phyloP scores from a whole-genome alignment of 805 yeast genomes.

The Cyberlindnera euphorbiae region DNA sequence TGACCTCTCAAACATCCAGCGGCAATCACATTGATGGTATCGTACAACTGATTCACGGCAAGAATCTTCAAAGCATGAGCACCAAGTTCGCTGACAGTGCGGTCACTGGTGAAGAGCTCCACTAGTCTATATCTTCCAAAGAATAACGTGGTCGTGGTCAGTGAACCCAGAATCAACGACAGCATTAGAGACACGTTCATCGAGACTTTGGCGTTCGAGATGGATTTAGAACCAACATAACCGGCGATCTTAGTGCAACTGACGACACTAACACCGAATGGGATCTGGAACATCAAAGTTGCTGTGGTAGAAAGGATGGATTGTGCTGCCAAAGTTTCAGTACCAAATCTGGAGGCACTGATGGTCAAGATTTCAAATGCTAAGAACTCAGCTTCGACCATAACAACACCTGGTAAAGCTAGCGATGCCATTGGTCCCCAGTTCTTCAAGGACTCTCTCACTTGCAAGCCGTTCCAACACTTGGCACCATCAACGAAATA shows the following conservation, averaged over 20 bases:
- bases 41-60: constrained; percentile 61
- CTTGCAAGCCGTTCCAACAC: constrained; percentile 65
- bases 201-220: constrained; percentile 40
- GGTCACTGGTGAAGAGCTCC: constrained; percentile 55
- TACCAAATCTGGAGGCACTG: constrained; percentile 50
- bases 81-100: constrained; percentile 47
- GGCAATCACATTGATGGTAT: constrained; percentile 65
- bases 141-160: constrained; percentile 45
- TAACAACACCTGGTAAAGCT: constrained; percentile 68
- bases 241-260: constrained; percentile 69
- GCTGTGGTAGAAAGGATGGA: constrained; percentile 49
- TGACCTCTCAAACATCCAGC: constrained; percentile 72
- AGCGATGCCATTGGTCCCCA: constrained; percentile 56
- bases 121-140: constrained; percentile 48
- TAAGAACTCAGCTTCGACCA: constrained; percentile 71
- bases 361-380: constrained; percentile 73
- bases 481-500: constrained; percentile 54
- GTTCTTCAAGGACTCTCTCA: constrained; percentile 41
- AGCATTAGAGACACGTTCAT: constrained; percentile 37
- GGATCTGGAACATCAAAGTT: constrained; percentile 62
- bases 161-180: constrained; percentile 45
- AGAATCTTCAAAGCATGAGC: constrained; percentile 56
- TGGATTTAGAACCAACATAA: constrained; percentile 56
- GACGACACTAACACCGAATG: constrained; percentile 71
- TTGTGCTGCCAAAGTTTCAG: constrained; percentile 47